Base-by-base conservation (phyloP, 108 stramenopile genomes). In the Nitzschia inconspicua region DNA sequence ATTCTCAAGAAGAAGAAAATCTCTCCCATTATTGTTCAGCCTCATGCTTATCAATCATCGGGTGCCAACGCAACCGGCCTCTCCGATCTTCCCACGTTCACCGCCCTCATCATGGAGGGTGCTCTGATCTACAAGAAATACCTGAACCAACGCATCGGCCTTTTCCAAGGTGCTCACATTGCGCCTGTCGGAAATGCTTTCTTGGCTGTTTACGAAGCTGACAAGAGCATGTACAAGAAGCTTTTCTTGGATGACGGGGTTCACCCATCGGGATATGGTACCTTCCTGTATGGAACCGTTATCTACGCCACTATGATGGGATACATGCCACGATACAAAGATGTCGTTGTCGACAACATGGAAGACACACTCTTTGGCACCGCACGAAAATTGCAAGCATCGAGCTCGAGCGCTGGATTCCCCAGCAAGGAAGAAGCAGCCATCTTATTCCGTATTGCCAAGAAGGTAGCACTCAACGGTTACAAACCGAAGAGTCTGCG, bases 181-280 rank as follows among this genome's bases (percentile, higher is more conserved):
- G 78, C 79, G 16, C 83, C 79, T 13, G 75, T 80, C 23, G 78
- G 79, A 19, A 43, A 80, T 34, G 83, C 83, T 3, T 84, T 57
- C 47, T 49, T 80, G 51, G 50, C 70, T 20, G 63, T 84, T 23
- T 78, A 63, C 49, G 83, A 84, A 48, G 46, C 70, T 35, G 18
- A 14, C 31, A 13, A 44, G 2, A 66, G 64, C 37, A n/a, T 84
- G 9, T 84, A 65, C 63, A 10, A 29, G 14, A 71, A 63, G 30
- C 48, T 84, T 22, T 79, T 79, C 41, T 47, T 78, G 50, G 51
- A 43, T 19, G 75, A 79, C 48, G 63, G 60, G 14, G 44, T 84
- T n/a, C 83, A 84, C 51, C 63, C 79, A 11, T 75, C 73, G 22
- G 46, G 53, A 13, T 63, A 49, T 44, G 83, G 83, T 57, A 57